A percentile compares a stretch with the other conserved stretches of the same genome.
Evolutionary conservation across 495 filamentous ascomycete species (phyloP).

Genomic region (Penicillium lagena): DNA sequence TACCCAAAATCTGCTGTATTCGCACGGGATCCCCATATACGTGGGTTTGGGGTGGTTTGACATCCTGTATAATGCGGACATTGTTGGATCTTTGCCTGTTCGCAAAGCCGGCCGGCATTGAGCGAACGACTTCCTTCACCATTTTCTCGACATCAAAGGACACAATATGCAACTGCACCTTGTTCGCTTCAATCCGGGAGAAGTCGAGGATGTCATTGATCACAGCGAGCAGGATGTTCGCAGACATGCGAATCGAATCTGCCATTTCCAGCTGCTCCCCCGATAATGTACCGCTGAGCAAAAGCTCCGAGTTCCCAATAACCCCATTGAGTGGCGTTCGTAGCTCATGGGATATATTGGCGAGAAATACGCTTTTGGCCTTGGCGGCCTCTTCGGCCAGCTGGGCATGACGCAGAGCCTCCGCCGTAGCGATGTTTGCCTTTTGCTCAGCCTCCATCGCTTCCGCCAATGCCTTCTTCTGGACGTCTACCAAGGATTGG

Average conservation of each 20-base stretch:
- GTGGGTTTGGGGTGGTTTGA: slow-evolving; percentile 55
- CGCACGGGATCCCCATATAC: slow-evolving; percentile 81
- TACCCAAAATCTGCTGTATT: slow-evolving; percentile 81
- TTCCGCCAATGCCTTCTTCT: slow-evolving; percentile 69
- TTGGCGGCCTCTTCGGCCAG: slow-evolving; percentile 81
- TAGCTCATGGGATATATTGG: slow-evolving; percentile 79
- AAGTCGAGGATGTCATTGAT: slow-evolving; percentile 93
- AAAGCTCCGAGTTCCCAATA: slow-evolving; percentile 76
- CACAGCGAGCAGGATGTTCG: slow-evolving; percentile 76
- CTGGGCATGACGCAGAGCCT: slow-evolving; percentile 73
- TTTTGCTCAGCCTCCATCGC: slow-evolving; percentile 58
- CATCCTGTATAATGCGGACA: slow-evolving; percentile 21
- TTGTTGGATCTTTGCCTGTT: slow-evolving; percentile 54
- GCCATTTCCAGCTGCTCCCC: slow-evolving; percentile 76
- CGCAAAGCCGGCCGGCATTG: slow-evolving; percentile 38
- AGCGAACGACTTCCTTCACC: slow-evolving; percentile 74
- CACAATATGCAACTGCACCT: slow-evolving; percentile 81
- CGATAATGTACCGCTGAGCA: slow-evolving; percentile 65
- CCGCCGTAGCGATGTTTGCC: slow-evolving; percentile 69
- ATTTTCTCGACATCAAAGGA: slow-evolving; percentile 75
- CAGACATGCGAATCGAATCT: slow-evolving; percentile 80
- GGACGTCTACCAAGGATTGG: slow-evolving; percentile 73
- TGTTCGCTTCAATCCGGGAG: slow-evolving; percentile 83
- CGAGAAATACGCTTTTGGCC: slow-evolving; percentile 82
- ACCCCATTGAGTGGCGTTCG: slow-evolving; percentile 78